Evolutionary conservation across 768 basidiomycete genomes (phyloP), one percentile per base, ranked within the genome.

Genomic region (Pulveroboletus sp.): DNA sequence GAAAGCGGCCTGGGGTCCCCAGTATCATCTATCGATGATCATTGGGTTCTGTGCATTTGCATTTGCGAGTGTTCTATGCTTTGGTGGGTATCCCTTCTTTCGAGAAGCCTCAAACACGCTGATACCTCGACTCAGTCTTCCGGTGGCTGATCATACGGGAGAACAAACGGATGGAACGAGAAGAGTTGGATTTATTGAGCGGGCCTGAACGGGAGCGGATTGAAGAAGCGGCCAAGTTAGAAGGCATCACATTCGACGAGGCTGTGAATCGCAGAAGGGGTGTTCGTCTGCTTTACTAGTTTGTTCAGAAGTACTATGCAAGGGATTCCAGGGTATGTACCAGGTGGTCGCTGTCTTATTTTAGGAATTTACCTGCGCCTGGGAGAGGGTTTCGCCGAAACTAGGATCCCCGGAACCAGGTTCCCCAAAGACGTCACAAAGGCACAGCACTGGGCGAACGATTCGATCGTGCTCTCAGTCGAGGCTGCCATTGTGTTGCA

Each of bases 1-100:
- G 83, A 78, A 79, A 56, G 59, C 76, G 5, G 63, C 68, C 17
- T 86, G 82, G 82, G 71, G 78, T 3, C 83, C 82, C 0, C 56
- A 73, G 49, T 86, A 85, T 52, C 81, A 81, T 47, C 79, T 70
- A 43, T 81, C 81, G 2, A 81, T 85, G 81, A 72, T 71, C 32
- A 82, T 85, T 44, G 72, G 69, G 1, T 57, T 74, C 4, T 64
- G 61, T n/a, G 62, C 68, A 1, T 60, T 76, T n/a, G 59, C 43
- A 4, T 51, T 73, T 8, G 62, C 68, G 23, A 62, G 63, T 9
- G 41, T 62, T 0, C 68, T 78, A 14, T 58, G 70, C 14, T 51
- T 74, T 22, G 62, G 76, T 77, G 47, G 26, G 50, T 58, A 26
- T n/a, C n/a, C n/a, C n/a, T n/a, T n/a, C n/a, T n/a, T n/a, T n/a